phyloP scores from a whole-genome alignment of 495 filamentous ascomycete genomes.

The Podospora pseudocomata region DNA sequence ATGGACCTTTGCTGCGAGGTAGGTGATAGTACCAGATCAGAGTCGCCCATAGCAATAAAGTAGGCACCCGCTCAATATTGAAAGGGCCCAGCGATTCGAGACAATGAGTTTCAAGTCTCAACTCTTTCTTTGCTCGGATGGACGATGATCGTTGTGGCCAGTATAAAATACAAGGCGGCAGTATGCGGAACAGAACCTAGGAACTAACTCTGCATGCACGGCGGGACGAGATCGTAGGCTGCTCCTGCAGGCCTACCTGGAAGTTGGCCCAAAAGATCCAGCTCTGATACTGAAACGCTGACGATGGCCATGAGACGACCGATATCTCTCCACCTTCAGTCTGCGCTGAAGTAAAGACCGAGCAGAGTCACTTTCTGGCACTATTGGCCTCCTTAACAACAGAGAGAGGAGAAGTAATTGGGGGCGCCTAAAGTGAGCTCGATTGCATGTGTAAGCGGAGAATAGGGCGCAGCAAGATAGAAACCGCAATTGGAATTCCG shows the following conservation, averaged over 20 bases:
- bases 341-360: not conserved
- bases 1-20: not conserved
- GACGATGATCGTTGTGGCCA: not conserved
- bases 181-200: not conserved
- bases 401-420: not conserved
- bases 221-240: not conserved
- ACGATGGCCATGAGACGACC: not conserved
- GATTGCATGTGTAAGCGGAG: not conserved
- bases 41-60: not conserved
- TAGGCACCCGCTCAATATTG: not conserved
- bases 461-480: not conserved
- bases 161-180: not conserved
- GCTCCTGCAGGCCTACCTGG: not conserved
- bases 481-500: not conserved
- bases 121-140: not conserved
- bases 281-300: not conserved
- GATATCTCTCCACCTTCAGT: not conserved
- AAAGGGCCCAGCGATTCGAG: not conserved
- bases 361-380: not conserved
- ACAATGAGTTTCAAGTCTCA: not conserved
- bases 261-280: not conserved
- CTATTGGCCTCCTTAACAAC: not conserved
- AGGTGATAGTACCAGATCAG: not conserved
- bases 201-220: not conserved
- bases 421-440: not conserved